These are phyloP conservation scores for Tricholoma hemisulphureum DNA, from an alignment of 768 basidiomycete species.

Conservation along the genomic window DNA sequence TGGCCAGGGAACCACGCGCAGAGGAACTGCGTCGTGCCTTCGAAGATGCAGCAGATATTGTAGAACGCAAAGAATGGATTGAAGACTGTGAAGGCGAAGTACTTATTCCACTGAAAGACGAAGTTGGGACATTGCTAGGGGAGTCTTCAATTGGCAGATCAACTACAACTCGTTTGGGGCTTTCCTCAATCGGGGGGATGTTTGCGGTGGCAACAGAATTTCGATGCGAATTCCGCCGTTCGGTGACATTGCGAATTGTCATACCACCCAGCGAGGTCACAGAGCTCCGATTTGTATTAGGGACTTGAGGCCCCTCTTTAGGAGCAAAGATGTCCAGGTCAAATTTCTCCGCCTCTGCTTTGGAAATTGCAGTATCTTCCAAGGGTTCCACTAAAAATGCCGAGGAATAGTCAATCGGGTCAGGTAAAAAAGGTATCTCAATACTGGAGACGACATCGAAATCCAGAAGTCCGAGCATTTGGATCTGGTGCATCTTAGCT, in stretches of 20 bases:
- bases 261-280: constrained; percentile 39
- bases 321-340: constrained; percentile 68
- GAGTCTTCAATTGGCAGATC: constrained; percentile 53
- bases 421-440: constrained; percentile 75
- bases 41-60: constrained; percentile 47
- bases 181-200: constrained; percentile 72
- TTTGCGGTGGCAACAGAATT: constrained; percentile 45
- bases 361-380: constrained; percentile 38
- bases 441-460: constrained; percentile 90
- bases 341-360: constrained; percentile 67
- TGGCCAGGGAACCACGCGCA: constrained; percentile 47
- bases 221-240: constrained; percentile 50
- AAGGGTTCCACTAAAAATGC: constrained; percentile 33
- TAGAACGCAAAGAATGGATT: constrained; percentile 53
- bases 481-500: constrained; percentile 96
- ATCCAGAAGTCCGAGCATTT: constrained; percentile 90
- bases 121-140: constrained; percentile 14
- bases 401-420: constrained; percentile 34
- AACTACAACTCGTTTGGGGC: constrained; percentile 48
- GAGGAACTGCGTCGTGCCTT: constrained; percentile 24
- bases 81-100: constrained; percentile 70
- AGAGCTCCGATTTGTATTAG: constrained; percentile 34
- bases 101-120: constrained; percentile 39
- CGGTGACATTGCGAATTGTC: constrained; percentile 32
- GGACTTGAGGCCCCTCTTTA: constrained; percentile 37